Evolutionary conservation across 2,329 filamentous ascomycete species (phyloP).

Genomic region (Aspergillus awamori): DNA sequence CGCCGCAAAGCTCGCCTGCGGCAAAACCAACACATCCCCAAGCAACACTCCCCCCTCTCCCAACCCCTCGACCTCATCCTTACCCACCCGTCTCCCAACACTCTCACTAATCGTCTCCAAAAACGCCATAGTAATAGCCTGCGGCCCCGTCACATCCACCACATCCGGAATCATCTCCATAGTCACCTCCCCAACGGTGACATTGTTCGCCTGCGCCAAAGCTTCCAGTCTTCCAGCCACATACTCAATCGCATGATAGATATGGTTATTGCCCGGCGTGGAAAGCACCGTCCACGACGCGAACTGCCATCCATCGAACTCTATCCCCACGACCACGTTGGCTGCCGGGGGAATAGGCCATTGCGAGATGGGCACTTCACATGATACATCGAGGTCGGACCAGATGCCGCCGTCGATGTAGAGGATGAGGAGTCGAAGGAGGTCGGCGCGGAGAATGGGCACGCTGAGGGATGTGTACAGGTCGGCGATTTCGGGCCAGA

Average conservation of each 20-base stretch:
- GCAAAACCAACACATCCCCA: conserved; percentile 18
- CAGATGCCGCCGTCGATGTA: conserved; percentile 47
- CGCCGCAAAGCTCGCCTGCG: conserved; percentile 19
- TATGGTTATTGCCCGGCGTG: conserved; percentile 13
- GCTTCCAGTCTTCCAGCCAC: conserved; percentile 12
- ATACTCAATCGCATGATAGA: conserved; percentile 18
- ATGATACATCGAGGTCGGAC: conserved; percentile 46
- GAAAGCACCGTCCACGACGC: conserved; percentile 20
- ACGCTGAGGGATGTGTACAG: conserved; percentile 32
- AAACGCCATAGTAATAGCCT: conserved; percentile 19
- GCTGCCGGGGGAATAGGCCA: conserved; percentile 30
- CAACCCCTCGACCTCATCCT: conserved; percentile 2
- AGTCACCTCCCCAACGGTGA: conserved; percentile 8
- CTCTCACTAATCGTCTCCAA: conserved; percentile 9
- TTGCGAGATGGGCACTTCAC: conserved; percentile 35
- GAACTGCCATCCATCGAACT: conserved; percentile 22
- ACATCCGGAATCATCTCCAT: conserved; percentile 18
- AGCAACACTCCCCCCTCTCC: conserved; percentile 12
- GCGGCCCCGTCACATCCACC: conserved; percentile 16
- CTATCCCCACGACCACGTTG: conserved; percentile 27
- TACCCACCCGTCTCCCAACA: neutral
- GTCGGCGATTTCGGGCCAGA: conserved; percentile 41
- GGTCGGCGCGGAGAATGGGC: conserved; percentile 47
- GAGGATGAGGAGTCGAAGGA: conserved; percentile 47
- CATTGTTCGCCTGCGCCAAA: conserved; percentile 8